Base-by-base conservation (phyloP, 805 yeast species). In the Lipomyces sp. region DNA sequence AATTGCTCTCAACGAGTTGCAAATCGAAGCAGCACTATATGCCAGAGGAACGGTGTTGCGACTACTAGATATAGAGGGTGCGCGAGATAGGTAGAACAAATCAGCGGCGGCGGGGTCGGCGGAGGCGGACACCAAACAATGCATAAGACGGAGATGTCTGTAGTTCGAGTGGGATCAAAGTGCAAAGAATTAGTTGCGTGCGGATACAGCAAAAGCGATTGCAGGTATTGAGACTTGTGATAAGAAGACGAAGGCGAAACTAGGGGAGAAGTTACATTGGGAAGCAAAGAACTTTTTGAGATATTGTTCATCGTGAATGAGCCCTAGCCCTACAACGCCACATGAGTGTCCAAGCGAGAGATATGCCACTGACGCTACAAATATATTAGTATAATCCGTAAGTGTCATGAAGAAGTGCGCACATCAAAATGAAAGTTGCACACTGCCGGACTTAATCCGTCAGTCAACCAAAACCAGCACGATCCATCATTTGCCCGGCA, bases 31-130 rank as follows among this genome's bases (percentile, higher is more conserved):
- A n/a, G 48, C 24, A 24, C 15, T 6, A 4, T 42, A 15, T 24
- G 54, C 29, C 54, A 51, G 34, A 57, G 29, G 51, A 4, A 37
- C 30, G 32, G 39, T 34, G 60, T 57, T 37, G 39, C 11, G 54
- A 45, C 48, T 15, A 10, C 30, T 30, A n/a, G 34, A 57, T 62
- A 66, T 63, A 4, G 64, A 63, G 42, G 69, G 66, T 29, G 69
- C 62, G 54, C 69, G 69, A 48, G 66, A 35, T 42, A 62, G 62
- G 57, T 29, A 59, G 59, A 50, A 55, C n/a, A 34, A 32, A 53
- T 33, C 32, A 57, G 53, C 39, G 57, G 33, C 53, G 24, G 54
- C 29, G 39, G 51, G 48, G 32, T n/a, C 39, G 53, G 39, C 59
- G 57, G 59, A 18, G 37, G 5, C 34, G 37, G 13, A 57, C 37